Base-by-base conservation (phyloP, 2,329 filamentous ascomycete species). In the Truncatella angustata region DNA sequence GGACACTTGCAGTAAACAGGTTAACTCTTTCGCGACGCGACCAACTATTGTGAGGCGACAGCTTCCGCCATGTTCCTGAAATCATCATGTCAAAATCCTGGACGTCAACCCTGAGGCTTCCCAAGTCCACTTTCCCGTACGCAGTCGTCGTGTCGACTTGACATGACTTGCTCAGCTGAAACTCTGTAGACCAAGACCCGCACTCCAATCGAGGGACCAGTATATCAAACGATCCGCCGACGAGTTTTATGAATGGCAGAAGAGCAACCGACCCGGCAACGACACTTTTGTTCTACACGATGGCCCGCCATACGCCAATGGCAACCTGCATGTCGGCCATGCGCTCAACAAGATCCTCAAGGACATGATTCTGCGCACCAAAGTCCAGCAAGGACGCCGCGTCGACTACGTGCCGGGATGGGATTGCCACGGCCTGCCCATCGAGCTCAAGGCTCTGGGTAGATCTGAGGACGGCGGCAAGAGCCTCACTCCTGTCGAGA, bases 361-460 rank as follows among this genome's bases (percentile, higher is more conserved):
- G 75, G 94, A 99, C 71, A 89, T 97, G 63, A 90, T 96, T 56
- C 79, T 91, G 60, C 84, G 94, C 36, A 85, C 87, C 55, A 85
- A 96, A 72, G 75, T 97, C 54, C 84, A 89, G 55, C 81, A 87
- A 64, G 94, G 90, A 16, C 86, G 82, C 60, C 79, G 83, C 56
- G 86, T 97, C 30, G 78, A 85, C 35, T 99, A 95, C 65, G 78
- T 91, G 14, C 94, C 94, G 2, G 93, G 94, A 42, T 99, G 94
- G 94, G 95, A 99, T 68, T 99, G 94, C 60, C 94, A 99, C 75
- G 94, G 94, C 0, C 79, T 99, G 45, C 94, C 94, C 1, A 99
- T 99, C 65, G 94, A 99, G 77, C 80, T 97, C 62, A 99, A 97
- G 72, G 94, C 92, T 21, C 79, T 99, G 14, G 88, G 88, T 61